These are phyloP conservation scores for Carex scoparia DNA, from an alignment of 176 grass and related monocot genomes.

Conservation along the genomic window DNA sequence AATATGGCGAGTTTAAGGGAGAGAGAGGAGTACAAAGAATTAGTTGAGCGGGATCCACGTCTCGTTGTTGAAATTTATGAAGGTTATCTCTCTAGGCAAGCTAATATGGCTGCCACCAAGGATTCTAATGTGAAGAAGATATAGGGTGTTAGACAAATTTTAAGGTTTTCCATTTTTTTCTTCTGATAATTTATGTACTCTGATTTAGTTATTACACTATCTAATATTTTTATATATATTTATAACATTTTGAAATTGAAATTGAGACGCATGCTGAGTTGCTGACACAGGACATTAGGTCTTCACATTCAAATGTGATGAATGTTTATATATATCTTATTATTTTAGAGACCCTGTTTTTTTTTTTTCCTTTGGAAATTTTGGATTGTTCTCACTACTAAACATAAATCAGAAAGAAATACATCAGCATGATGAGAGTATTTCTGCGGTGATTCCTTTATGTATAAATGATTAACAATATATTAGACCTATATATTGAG, in stretches of 20 bases:
- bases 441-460: no score
- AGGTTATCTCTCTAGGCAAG: slow-evolving; percentile 70
- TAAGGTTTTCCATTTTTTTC: background rate
- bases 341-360: background rate
- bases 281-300: background rate
- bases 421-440: no score
- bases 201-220: background rate
- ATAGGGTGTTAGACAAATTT: background rate
- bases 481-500: no score
- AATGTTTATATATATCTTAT: background rate
- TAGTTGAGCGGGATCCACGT: slow-evolving; percentile 85
- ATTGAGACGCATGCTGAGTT: background rate
- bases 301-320: no score
- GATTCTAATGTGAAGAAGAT: slow-evolving; percentile 22
- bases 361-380: no score
- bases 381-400: no score
- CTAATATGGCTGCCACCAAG: slow-evolving; percentile 52
- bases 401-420: no score
- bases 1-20: slow-evolving; percentile 72
- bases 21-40: slow-evolving; percentile 75
- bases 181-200: background rate
- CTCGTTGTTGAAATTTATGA: slow-evolving; percentile 92
- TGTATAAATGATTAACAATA: no score
- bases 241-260: background rate
- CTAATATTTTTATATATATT: background rate